A percentile compares a stretch with the other conserved stretches of the same genome.
These are phyloP conservation scores for Candida bentonensis DNA, from an alignment of 805 yeast species.

Conservation along the genomic window DNA sequence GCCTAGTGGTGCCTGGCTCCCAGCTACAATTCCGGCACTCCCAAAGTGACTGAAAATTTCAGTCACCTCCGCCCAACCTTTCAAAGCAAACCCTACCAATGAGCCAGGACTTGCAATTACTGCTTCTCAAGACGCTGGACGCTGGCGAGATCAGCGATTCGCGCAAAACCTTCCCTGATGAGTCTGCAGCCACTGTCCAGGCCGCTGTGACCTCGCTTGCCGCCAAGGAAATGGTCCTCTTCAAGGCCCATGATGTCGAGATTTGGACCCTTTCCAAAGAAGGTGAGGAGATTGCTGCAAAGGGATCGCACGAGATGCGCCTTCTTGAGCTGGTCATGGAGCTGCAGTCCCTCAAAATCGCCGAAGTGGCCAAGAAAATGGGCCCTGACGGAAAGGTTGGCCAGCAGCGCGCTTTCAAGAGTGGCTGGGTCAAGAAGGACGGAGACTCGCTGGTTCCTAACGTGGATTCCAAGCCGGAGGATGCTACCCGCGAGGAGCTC, in stretches of 20 bases:
- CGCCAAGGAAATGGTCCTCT: constrained; percentile 70
- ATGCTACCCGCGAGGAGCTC: constrained; percentile 53
- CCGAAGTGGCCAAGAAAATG: constrained; percentile 49
- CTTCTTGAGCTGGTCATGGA: constrained; percentile 62
- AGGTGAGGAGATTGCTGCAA: constrained; percentile 59
- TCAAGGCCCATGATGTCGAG: constrained; percentile 60
- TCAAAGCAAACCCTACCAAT: constrained; percentile 10
- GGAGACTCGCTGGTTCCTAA: constrained; percentile 62
- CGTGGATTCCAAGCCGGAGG: constrained; percentile 38
- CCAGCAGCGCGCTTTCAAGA: constrained; percentile 94
- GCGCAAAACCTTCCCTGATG: constrained; percentile 46
- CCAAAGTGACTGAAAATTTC: not conserved
- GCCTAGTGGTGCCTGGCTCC: too few species aligned
- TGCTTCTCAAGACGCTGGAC: constrained; percentile 51
- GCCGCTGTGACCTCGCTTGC: constrained; percentile 79
- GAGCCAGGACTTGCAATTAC: constrained; percentile 13
- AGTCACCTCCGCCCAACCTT: not conserved
- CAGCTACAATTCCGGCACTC: too few species aligned
- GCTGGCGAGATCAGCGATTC: constrained; percentile 59
- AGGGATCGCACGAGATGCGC: constrained; percentile 87
- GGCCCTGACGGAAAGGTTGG: constrained; percentile 84
- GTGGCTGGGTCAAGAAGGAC: constrained; percentile 87
- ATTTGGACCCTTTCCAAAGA: constrained; percentile 64
- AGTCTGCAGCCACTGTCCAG: constrained; percentile 21
- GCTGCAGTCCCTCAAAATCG: constrained; percentile 66